phyloP scores from a whole-genome alignment of 192 early-diverging fungal species.

The Umbelopsis vinacea region DNA sequence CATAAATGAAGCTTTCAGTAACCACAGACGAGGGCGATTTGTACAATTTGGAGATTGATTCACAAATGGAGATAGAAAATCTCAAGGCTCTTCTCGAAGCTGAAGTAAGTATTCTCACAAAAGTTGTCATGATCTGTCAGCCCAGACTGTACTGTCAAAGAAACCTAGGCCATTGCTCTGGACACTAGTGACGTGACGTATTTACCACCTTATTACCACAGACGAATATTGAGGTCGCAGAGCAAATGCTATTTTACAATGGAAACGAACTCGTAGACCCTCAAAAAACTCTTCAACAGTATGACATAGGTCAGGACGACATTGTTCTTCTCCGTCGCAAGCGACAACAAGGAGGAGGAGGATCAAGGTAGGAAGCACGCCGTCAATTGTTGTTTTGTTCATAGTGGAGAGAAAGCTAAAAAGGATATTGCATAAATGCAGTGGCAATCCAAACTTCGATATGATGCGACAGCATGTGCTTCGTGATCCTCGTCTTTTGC shows the following conservation, averaged over 20 bases:
- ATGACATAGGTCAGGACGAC: constrained; percentile 73
- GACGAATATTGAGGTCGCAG: constrained; percentile 64
- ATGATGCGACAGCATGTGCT: constrained; percentile 68
- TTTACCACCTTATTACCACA: constrained; percentile 29
- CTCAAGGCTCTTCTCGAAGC: constrained; percentile 84
- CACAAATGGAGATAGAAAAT: constrained; percentile 76
- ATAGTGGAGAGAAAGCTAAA: neutral
- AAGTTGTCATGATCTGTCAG: constrained; percentile 14
- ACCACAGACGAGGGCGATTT: constrained; percentile 63
- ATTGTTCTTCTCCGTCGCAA: constrained; percentile 66
- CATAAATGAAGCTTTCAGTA: constrained; percentile 60
- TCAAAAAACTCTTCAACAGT: constrained; percentile 65
- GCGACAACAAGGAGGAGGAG: no score
- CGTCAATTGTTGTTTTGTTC: neutral
- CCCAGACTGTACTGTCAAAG: neutral
- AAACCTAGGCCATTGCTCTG: neutral
- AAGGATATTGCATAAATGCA: neutral
- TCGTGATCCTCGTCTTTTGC: constrained; percentile 57
- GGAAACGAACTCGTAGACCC: constrained; percentile 62
- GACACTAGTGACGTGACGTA: neutral
- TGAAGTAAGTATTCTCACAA: constrained; percentile 55
- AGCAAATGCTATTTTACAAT: constrained; percentile 73
- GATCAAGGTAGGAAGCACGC: constrained; percentile 5
- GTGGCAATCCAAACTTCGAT: constrained; percentile 36
- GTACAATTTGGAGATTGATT: constrained; percentile 70